Evolutionary conservation across 768 basidiomycete genomes (phyloP), one percentile per base, ranked within the genome.

Genomic region (Phylloporus arenicola): DNA sequence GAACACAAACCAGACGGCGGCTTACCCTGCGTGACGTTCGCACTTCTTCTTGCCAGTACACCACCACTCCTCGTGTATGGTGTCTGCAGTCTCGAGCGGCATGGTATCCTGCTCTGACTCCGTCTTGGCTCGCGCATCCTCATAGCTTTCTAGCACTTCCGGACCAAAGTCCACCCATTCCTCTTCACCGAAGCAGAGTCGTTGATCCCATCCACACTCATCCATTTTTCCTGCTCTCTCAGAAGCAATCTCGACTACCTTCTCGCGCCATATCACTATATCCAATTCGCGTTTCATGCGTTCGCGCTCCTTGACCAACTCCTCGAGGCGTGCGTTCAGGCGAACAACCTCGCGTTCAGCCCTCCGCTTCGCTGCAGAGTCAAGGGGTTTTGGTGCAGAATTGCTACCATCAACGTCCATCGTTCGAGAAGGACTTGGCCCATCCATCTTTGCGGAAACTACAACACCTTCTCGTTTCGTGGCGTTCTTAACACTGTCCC

Each of bases 191-290:
- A 85, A 84, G 52, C 86, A 86, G 20, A 96, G 73, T 27, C 92
- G 76, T 58, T 84, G 83, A 65, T 96, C 92, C 83, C 92, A 93
- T 5, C 93, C 92, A 67, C 92, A 96, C 57, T 81, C 79, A 16
- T 80, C 78, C 14, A 81, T 63, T n/a, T 71, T 69, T 52, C 81
- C 80, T 10, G 86, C 81, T 33, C 87, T 76, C 39, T 79, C 79
- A n/a, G 71, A 75, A 20, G 87, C 88, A 38, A 88, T 74, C 50
- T 81, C 76, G 14, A 88, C 70, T 25, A 90, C 65, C 49, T 76
- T 78, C 68, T 85, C 85, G 50, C 86, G 78, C 83, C 86, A 86
- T 10, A 77, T 45, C 16, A 88, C 72, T 30, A 82, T 72, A 51
- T 88, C 86, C 75, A 88, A 76, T 35, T 82, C 83, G 34, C 74